Conservation (phyloP, 2,329 filamentous ascomycete species). For the Emydomyces testavorans region DNA sequence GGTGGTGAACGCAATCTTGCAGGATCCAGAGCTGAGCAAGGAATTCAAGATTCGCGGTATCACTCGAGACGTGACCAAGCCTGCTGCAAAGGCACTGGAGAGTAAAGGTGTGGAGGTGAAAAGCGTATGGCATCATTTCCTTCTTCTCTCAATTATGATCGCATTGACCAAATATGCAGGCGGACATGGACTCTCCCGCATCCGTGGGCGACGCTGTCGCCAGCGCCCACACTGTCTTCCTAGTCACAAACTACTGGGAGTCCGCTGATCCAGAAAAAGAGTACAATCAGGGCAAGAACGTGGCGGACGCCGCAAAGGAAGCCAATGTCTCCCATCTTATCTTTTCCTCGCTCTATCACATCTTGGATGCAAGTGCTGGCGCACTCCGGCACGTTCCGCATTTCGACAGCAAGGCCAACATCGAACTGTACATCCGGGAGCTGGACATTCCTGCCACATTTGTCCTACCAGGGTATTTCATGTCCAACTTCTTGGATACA, state of each 20-base stretch:
- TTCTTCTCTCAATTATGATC: conserved; percentile 11
- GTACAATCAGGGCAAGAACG: conserved; percentile 27
- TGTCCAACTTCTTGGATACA: conserved; percentile 33
- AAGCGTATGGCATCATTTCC: conserved; percentile 2
- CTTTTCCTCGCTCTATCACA: conserved; percentile 31
- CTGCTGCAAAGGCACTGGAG: conserved; percentile 22
- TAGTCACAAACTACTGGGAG: conserved; percentile 39
- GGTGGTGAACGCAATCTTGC: conserved; percentile 37
- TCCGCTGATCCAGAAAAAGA: conserved; percentile 30
- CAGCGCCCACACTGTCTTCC: conserved; percentile 40
- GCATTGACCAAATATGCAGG: conserved; percentile 20
- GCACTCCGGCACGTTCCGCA: conserved; percentile 26
- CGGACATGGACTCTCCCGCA: conserved; percentile 31
- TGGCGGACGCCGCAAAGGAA: conserved; percentile 30
- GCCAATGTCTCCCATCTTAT: conserved; percentile 32
- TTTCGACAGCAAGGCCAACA: conserved; percentile 35
- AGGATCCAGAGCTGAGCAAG: conserved; percentile 35
- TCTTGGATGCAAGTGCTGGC: conserved; percentile 26
- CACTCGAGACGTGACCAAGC: conserved; percentile 36
- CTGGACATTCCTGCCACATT: conserved; percentile 31
- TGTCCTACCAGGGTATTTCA: conserved; percentile 34
- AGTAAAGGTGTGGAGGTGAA: conserved; percentile 24
- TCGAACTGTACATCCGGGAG: conserved; percentile 31
- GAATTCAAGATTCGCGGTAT: conserved; percentile 42
- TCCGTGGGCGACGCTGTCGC: conserved; percentile 35